Evolutionary conservation across 192 early-diverging fungal genomes (phyloP), one percentile per base, ranked within the genome.

Genomic region (Backusella westeae): DNA sequence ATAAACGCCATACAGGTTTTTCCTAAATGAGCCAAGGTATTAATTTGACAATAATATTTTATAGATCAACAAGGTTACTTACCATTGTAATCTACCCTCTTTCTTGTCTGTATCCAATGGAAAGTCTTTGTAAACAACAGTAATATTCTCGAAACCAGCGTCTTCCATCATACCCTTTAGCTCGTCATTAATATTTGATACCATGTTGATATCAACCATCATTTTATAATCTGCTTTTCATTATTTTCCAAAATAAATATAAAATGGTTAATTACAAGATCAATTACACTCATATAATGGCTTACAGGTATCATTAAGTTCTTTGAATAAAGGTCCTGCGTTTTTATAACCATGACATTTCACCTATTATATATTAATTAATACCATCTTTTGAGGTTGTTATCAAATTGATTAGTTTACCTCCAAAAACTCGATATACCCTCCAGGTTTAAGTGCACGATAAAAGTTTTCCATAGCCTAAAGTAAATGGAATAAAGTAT

Each of bases 361-460:
- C 19, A 34, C 38, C 56, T 67, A 3, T 12, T 35, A 49, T 34
- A 72, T 6, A 34, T 32, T 15, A 29, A 8, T 39, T 26, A 71
- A 3, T 12, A 46, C 2, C 9, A 5, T n/a, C 9, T n/a, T 3
- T 17, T 26, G 3, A 26, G 23, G 10, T 44, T 15, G 41, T 32
- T 6, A 35, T 3, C 32, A 9, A 67, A 32, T 53, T 17, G 1
- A 73, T 34, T 49, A 17, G 19, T 6, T 32, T 72, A 72, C 46
- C 38, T 76, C 71, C 34, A 49, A 67, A 71, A 83, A 77, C 35
- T 83, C 81, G 4, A 77, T 52, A 63, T 65, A 77, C 14, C 78
- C 81, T 4, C 81, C 81, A 34, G 78, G 78, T 73, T 80, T 79
- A 6, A 76, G 49, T 6, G 72, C 69, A 26, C 76, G 53, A 9